Evolutionary conservation across 129 eudicot species (phyloP).

Genomic region (Chrysanthemum makinoi): DNA sequence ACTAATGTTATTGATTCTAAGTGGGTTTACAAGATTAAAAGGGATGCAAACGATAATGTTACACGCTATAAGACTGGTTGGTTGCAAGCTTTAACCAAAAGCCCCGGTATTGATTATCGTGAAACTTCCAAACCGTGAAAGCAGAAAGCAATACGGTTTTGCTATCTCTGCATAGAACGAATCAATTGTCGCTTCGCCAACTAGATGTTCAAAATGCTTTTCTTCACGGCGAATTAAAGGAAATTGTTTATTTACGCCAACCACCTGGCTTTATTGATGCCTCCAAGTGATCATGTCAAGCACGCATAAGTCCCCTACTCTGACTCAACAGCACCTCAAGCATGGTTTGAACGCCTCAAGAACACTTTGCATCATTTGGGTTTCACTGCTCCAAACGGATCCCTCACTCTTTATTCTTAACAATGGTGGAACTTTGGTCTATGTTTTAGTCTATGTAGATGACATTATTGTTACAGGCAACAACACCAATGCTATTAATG

Average conservation of each 20-base stretch:
- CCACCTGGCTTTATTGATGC: neutral
- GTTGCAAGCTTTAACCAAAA: neutral
- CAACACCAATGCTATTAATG: too few relatives aligned
- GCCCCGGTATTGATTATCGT: slow-evolving; percentile 9
- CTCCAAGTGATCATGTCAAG: neutral
- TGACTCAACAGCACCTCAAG: too few relatives aligned
- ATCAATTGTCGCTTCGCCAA: neutral
- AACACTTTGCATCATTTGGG: too few relatives aligned
- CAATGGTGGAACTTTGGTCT: too few relatives aligned
- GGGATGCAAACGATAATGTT: neutral
- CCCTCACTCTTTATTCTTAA: too few relatives aligned
- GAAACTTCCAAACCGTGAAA: slow-evolving; percentile 1
- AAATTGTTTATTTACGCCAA: neutral
- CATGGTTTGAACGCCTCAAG: too few relatives aligned
- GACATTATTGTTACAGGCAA: too few relatives aligned
- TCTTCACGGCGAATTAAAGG: neutral
- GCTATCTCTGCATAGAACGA: neutral
- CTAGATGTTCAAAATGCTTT: too few relatives aligned
- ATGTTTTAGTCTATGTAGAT: too few relatives aligned
- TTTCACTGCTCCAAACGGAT: too few relatives aligned
- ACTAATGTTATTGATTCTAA: neutral
- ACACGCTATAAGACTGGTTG: neutral
- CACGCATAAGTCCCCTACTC: too few relatives aligned
- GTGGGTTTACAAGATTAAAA: neutral
- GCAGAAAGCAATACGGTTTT: neutral